Evolutionary conservation across 179 eudicot species (phyloP).

Genomic region (Silene coronaria): DNA sequence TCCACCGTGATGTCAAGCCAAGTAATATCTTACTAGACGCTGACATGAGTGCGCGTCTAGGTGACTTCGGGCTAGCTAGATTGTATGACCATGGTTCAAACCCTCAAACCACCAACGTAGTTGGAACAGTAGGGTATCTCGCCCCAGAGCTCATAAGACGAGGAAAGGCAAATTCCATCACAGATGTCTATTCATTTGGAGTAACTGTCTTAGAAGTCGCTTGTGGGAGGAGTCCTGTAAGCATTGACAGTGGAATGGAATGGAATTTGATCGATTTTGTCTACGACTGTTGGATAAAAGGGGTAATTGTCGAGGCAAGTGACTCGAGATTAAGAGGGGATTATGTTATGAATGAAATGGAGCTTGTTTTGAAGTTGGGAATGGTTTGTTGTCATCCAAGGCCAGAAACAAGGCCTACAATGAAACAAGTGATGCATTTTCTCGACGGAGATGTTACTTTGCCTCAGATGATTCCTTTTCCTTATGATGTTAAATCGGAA

Average conservation of each 20-base stretch:
- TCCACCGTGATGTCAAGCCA: slow-evolving; percentile 30
- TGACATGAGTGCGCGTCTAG: slow-evolving; percentile 28
- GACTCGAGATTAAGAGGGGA: slow-evolving; percentile 17
- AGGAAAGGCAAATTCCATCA: slow-evolving; percentile 30
- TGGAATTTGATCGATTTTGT: slow-evolving; percentile 15
- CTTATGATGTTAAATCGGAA: slow-evolving; percentile 1
- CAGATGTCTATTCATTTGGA: slow-evolving; percentile 34
- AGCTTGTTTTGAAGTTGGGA: slow-evolving; percentile 18
- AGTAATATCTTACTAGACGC: slow-evolving; percentile 29
- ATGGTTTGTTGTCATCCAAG: slow-evolving; percentile 21
- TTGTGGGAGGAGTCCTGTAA: slow-evolving; percentile 26
- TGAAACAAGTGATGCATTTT: slow-evolving; percentile 24
- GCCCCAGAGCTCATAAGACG: slow-evolving; percentile 29
- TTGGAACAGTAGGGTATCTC: slow-evolving; percentile 28
- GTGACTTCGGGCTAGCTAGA: slow-evolving; percentile 31
- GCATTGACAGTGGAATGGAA: slow-evolving; percentile 9
- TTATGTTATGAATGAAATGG: slow-evolving; percentile 9
- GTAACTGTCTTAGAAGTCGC: slow-evolving; percentile 25
- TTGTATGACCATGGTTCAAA: slow-evolving; percentile 30
- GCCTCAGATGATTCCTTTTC: slow-evolving; percentile 21
- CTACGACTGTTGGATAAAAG: slow-evolving; percentile 13
- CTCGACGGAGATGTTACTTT: slow-evolving; percentile 14
- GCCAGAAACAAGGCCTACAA: slow-evolving; percentile 21
- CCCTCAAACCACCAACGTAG: slow-evolving; percentile 27
- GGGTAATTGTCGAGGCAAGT: slow-evolving; percentile 12